Conservation (phyloP, 352 stramenopile species). For the Poterioochromonas sp. region DNA sequence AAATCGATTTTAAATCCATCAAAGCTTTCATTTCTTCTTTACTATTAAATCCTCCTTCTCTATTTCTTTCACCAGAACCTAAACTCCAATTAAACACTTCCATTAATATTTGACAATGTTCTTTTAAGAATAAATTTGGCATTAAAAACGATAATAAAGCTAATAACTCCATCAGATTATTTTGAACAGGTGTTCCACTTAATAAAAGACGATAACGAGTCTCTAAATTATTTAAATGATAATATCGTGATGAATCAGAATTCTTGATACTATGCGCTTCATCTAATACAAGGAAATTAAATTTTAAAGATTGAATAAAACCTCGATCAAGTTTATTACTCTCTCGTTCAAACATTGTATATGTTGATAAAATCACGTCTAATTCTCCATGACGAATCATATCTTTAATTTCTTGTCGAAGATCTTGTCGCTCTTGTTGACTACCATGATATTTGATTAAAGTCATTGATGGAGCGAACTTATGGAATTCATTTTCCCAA, state of each 20-base stretch:
- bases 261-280: conserved; percentile 86
- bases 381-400: conserved; percentile 8
- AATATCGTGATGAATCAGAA: conserved; percentile 71
- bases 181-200: conserved; percentile 75
- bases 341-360: conserved; percentile 78
- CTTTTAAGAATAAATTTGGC: conserved; percentile 73
- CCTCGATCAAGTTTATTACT: conserved; percentile 58
- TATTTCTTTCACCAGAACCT: too few relatives aligned
- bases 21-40: conserved; percentile 14
- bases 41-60: too few relatives aligned
- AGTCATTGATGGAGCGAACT: conserved; percentile 76
- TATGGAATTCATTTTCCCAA: conserved; percentile 78
- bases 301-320: conserved; percentile 53
- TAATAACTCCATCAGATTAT: conserved; percentile 65
- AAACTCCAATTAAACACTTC: conserved; percentile 14
- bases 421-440: conserved; percentile 31
- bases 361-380: conserved; percentile 76
- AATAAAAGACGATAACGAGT: conserved; percentile 60
- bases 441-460: conserved; percentile 60
- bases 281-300: conserved; percentile 84
- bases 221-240: conserved; percentile 54
- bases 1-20: conserved; percentile 61
- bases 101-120: conserved; percentile 41
- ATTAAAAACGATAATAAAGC: conserved; percentile 79
- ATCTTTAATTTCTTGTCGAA: conserved; percentile 33